These are phyloP conservation scores for Neodidymelliopsis sp. DNA, from an alignment of 2,329 filamentous ascomycete genomes.

Conservation along the genomic window DNA sequence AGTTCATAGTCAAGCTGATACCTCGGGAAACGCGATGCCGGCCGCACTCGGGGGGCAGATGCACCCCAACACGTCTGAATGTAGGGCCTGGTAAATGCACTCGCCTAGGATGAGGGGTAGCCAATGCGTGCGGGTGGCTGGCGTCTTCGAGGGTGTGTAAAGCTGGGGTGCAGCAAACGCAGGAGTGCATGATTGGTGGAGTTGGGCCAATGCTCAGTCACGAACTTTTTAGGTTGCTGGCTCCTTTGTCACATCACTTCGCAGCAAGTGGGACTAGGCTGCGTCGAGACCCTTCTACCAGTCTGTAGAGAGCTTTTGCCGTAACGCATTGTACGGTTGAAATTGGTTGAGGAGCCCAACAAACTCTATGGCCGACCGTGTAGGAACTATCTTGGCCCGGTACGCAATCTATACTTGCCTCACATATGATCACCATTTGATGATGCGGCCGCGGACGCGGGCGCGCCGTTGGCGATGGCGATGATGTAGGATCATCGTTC, in stretches of 20 bases:
- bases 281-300: conserved; percentile 7
- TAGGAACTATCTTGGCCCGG: conserved; percentile 4
- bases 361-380: not conserved
- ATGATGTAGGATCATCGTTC: conserved; percentile 9
- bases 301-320: not conserved
- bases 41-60: conserved; percentile 4
- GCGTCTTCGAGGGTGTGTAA: conserved; percentile 11
- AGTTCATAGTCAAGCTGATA: conserved; percentile 1
- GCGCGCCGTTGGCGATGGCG: conserved; percentile 3
- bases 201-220: conserved; percentile 3
- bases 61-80: conserved; percentile 1
- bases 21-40: conserved; percentile 13
- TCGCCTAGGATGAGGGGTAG: not conserved
- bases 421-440: conserved; percentile 8
- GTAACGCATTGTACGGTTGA: conserved; percentile 5
- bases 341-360: conserved; percentile 9
- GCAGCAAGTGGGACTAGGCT: conserved; percentile 9
- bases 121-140: conserved; percentile 10
- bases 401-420: conserved; percentile 6
- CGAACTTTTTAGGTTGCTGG: conserved; percentile 1
- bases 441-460: conserved; percentile 8
- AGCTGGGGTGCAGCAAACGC: conserved; percentile 18
- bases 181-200: conserved; percentile 16
- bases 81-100: not conserved
- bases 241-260: conserved; percentile 4